A percentile compares a stretch with the other conserved stretches of the same genome.
Conservation (phyloP, 768 basidiomycete species). For the Serendipita sp. region DNA sequence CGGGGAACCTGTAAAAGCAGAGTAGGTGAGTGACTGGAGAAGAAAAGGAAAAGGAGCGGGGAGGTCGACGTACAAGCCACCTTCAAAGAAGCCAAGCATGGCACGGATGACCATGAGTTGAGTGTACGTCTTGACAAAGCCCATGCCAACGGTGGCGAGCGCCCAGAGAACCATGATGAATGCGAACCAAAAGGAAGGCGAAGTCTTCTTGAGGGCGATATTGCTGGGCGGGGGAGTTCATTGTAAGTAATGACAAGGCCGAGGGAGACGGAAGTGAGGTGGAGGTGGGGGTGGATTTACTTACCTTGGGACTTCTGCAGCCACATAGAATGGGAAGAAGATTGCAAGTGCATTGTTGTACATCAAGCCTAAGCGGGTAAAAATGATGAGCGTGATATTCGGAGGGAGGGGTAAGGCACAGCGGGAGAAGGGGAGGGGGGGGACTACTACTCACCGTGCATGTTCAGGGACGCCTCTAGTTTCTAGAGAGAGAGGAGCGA, state of each 20-base stretch:
- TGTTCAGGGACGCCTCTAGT: background rate
- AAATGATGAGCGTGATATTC: background rate
- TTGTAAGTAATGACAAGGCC: too few relatives aligned
- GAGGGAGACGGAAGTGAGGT: too few relatives aligned
- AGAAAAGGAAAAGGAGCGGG: background rate
- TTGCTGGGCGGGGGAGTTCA: background rate
- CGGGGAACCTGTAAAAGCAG: background rate
- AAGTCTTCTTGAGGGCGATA: background rate
- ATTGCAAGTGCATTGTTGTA: background rate
- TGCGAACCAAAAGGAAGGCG: background rate
- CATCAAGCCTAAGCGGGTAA: background rate
- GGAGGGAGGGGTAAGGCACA: background rate
- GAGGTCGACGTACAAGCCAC: background rate
- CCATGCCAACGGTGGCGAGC: background rate
- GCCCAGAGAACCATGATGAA: conserved; percentile 6
- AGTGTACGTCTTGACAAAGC: background rate
- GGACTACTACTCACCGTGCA: background rate
- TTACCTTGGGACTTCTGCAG: background rate
- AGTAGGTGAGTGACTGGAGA: background rate
- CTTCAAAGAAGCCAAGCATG: conserved; percentile 2
- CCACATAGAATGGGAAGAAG: conserved; percentile 7
- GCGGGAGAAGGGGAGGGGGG: background rate
- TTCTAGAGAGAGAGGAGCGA: background rate
- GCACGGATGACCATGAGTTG: conserved; percentile 1
- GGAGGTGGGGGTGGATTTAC: too few relatives aligned